A percentile compares a stretch with the other conserved stretches of the same genome.
phyloP scores from a whole-genome alignment of 2,329 filamentous ascomycete genomes.

The Diaporthe humulicola region DNA sequence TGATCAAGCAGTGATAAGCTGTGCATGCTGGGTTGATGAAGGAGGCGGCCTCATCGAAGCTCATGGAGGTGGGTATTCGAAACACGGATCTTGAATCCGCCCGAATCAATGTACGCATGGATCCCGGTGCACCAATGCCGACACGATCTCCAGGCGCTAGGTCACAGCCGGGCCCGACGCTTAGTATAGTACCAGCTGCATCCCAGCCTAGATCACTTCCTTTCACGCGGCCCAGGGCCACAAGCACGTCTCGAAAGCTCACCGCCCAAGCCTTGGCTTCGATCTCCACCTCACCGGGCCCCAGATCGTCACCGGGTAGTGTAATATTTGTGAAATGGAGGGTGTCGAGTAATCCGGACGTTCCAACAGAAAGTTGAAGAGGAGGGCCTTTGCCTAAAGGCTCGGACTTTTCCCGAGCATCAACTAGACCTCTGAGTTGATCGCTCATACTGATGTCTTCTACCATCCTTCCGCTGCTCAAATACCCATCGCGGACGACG shows the following conservation, averaged over 20 bases:
- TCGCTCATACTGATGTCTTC: no score
- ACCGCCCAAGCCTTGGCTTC: slow-evolving; percentile 49
- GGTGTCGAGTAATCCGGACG: slow-evolving; percentile 41
- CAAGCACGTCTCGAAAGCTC: slow-evolving; percentile 52
- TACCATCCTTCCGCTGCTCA: no score
- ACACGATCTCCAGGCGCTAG: slow-evolving; percentile 16
- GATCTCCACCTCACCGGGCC: slow-evolving; percentile 49
- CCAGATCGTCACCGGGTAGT: slow-evolving; percentile 41
- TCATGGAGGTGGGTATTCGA: no score
- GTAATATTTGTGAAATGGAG: slow-evolving; percentile 43
- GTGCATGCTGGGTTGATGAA: background rate
- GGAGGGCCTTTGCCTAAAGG: no score
- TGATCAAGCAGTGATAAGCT: slow-evolving; percentile 55
- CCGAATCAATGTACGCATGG: background rate
- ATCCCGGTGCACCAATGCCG: background rate
- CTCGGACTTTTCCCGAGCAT: no score
- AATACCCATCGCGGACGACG: no score
- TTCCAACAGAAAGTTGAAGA: background rate
- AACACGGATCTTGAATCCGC: slow-evolving; percentile 6
- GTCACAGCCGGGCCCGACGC: slow-evolving; percentile 47
- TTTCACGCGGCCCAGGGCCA: slow-evolving; percentile 49
- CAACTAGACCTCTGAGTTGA: no score
- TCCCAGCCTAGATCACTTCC: slow-evolving; percentile 49
- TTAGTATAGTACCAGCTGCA: slow-evolving; percentile 48
- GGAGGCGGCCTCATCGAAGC: slow-evolving; percentile 10